Percentiles rank a stretch among this genome's conserved stretches.
Evolutionary conservation across 768 basidiomycete species (phyloP).

Genomic region (Lactarius indigo): DNA sequence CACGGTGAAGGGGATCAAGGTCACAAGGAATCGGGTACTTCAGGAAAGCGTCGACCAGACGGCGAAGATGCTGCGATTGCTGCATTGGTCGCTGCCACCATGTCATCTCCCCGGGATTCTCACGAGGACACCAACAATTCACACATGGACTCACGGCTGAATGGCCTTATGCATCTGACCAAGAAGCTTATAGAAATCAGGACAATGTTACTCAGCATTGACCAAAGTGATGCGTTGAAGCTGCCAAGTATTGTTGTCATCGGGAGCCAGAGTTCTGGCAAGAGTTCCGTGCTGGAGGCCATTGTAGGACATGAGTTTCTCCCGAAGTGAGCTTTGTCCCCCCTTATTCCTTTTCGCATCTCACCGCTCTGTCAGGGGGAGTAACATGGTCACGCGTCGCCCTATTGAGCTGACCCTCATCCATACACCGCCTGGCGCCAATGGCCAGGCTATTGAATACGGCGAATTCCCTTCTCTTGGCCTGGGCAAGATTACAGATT

Average conservation of each 20-base stretch:
- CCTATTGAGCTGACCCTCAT: constrained; percentile 97
- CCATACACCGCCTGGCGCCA: constrained; percentile 70
- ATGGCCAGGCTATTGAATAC: constrained; percentile 66
- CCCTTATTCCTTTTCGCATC: neutral
- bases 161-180: constrained; percentile 91
- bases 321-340: constrained; percentile 74
- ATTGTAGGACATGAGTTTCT: constrained; percentile 98
- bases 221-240: constrained; percentile 91
- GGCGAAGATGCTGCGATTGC: constrained; percentile 65
- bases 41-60: constrained; percentile 41
- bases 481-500: constrained; percentile 86
- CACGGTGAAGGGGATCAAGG: constrained; percentile 32
- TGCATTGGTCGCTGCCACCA: constrained; percentile 69
- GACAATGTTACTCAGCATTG: constrained; percentile 90
- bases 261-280: constrained; percentile 97
- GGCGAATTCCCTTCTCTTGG: constrained; percentile 93
- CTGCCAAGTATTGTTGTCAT: constrained; percentile 97
- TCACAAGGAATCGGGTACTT: constrained; percentile 36
- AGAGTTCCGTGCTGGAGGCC: constrained; percentile 95
- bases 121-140: constrained; percentile 34
- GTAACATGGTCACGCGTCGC: constrained; percentile 98
- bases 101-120: constrained; percentile 71
- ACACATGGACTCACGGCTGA: constrained; percentile 51
- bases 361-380: constrained; percentile 57
- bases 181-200: constrained; percentile 95